Base-by-base conservation (phyloP, 2,329 filamentous ascomycete genomes). In the Cordyceps cicadae region DNA sequence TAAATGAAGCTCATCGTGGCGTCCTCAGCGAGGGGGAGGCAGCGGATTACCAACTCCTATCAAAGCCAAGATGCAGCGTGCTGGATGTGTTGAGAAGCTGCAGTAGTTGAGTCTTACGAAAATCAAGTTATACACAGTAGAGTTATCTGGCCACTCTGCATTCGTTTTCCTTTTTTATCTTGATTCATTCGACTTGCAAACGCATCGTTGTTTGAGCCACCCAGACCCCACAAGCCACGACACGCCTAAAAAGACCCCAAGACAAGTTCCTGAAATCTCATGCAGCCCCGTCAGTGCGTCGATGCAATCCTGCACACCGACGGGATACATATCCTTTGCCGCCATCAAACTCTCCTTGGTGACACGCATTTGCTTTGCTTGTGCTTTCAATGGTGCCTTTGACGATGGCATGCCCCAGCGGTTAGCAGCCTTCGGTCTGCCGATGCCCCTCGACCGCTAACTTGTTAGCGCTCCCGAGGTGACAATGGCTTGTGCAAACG, bases 1-100 rank as follows among this genome's bases (percentile, higher is more conserved):
- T 62, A 66, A 64, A 61, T 63, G 56, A 60, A 55, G 58, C 50
- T n/a, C 41, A 48, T 54, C 50, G 41, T 39, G 29, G 50, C 29
- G 21, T 24, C 32, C 29, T 19, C 37, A 6, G 37, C 12, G 26
- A 8, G 29, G 58, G 8, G 21, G n/a, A 17, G 15, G 48, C 15
- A 5, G 17, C 37, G 26, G 37, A 32, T 41, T 29, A 17, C 17
- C 26, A 45, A 29, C 29, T 29, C 29, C 7, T 29, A 29, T 29
- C 29, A 45, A n/a, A 24, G 41, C 17, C 19, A 26, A 26, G n/a
- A 26, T 32, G 19, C n/a, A 29, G 39, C 21, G 14, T 15, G 43
- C 9, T 19, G n/a, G 43, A 9, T 29, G 8, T 7, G 15, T 21
- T 26, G 5, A 19, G 32, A 17, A 29, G 29, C 7, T 29, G 29